These are phyloP conservation scores for Trypethelium eluteriae DNA, from an alignment of 495 filamentous ascomycete species.

Conservation along the genomic window DNA sequence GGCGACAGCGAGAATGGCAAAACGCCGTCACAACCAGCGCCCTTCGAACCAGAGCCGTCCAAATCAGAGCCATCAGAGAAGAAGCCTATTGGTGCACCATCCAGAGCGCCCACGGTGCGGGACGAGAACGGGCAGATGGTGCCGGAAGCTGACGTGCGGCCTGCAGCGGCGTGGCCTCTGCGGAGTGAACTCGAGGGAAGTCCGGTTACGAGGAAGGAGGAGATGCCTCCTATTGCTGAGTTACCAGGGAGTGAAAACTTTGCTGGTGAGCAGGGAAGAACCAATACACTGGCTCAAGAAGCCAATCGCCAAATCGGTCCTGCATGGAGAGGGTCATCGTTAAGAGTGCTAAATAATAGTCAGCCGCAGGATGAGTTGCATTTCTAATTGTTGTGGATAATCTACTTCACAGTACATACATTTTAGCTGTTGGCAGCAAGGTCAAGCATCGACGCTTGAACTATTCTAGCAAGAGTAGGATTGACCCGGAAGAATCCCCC, in stretches of 20 bases:
- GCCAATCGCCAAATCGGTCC: slow-evolving; percentile 11
- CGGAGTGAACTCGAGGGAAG: slow-evolving; percentile 6
- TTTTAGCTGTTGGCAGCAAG: neutral
- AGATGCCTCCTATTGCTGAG: slow-evolving; percentile 5
- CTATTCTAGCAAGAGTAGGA: too few species aligned
- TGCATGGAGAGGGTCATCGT: slow-evolving; percentile 8
- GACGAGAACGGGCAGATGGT: slow-evolving; percentile 8
- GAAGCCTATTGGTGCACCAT: neutral
- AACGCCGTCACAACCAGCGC: slow-evolving; percentile 2
- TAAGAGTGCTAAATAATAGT: slow-evolving; percentile 9
- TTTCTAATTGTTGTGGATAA: slow-evolving; percentile 6
- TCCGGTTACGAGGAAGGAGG: slow-evolving; percentile 4
- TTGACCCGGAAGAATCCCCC: too few species aligned
- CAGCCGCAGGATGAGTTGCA: neutral
- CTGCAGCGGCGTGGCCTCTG: slow-evolving; percentile 2
- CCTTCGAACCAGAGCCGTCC: slow-evolving; percentile 4
- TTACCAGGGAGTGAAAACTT: slow-evolving; percentile 9
- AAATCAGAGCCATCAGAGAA: slow-evolving; percentile 4
- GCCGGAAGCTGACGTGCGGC: slow-evolving; percentile 2
- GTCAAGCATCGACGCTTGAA: neutral
- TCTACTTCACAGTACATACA: neutral
- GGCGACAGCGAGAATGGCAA: slow-evolving; percentile 5
- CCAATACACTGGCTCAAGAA: slow-evolving; percentile 10
- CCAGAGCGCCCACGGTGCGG: slow-evolving; percentile 9
- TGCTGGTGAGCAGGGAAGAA: slow-evolving; percentile 8